Evolutionary conservation across 305 asterid species (phyloP), one percentile per base, ranked within the genome.

Genomic region (Fraxinus dipetala): DNA sequence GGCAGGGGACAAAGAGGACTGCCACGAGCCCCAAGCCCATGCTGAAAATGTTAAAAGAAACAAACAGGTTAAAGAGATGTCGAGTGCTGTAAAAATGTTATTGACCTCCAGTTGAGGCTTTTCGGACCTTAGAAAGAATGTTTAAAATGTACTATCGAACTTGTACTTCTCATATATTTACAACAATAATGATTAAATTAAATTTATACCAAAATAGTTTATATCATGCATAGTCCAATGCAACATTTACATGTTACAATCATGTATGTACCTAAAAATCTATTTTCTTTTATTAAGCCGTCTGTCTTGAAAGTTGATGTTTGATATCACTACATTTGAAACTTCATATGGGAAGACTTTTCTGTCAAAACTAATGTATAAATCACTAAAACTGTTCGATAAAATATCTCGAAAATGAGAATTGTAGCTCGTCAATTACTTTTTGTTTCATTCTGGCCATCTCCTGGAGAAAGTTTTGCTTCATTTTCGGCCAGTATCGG

Each of bases 401-500:
- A 59, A 59, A 59, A 6, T 0, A 61, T 51, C 8, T 16, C 5
- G 13, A 13, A 59, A 59, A 7, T 18, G 13, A 20, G 69, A 59
- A 59, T 6, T 59, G 69, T 81, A 85, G 75, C 79, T 75, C 38
- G 84, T 79, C 72, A 81, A 43, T 69, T 24, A 81, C 83, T 35
- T 35, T 85, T 85, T 36, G 80, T 75, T 76, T 84, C 77, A 28
- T 79, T 86, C 79, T 81, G 83, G 77, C 56, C 61, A 24, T 59
- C 78, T 48, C 83, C 86, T 78, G 78, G 86, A 26, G 86, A 78
- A 77, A 84, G 82, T 54, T 74, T 81, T 22, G 73, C 43, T 80
- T 85, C 87, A 40, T 73, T 79, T n/a, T 51, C 81, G 20, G 79
- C 78, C 6, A 35, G 43, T 69, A 54, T 84, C 1, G 83, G 85